Conservation (phyloP, 495 filamentous ascomycete species). For the Daldinia bambusicola region DNA sequence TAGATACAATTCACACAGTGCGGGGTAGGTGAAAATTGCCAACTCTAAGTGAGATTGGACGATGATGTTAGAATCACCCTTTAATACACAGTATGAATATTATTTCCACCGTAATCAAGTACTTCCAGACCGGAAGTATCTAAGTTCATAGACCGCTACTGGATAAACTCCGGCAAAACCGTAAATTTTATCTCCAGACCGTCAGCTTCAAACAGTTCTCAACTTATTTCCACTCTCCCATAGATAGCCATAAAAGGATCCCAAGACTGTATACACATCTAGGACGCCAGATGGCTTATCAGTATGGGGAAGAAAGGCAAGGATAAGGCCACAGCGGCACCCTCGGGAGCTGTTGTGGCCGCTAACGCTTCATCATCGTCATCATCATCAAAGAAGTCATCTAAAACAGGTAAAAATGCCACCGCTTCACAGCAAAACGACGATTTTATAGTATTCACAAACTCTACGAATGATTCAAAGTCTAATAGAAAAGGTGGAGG, state of each 20-base stretch:
- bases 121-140: not conserved
- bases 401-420: constrained; percentile 47
- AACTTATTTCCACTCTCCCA: not conserved
- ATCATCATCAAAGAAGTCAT: constrained; percentile 49
- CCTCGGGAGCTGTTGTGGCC: constrained; percentile 33
- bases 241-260: constrained; percentile 11
- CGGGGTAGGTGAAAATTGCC: not conserved
- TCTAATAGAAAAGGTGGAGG: constrained; percentile 51
- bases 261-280: constrained; percentile 9
- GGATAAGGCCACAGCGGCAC: constrained; percentile 51
- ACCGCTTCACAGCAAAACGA: constrained; percentile 58
- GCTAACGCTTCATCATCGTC: constrained; percentile 42
- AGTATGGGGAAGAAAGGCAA: constrained; percentile 61
- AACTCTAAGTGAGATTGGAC: not conserved
- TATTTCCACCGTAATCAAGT: not conserved
- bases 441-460: constrained; percentile 75
- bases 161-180: constrained; percentile 25
- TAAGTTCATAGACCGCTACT: constrained; percentile 4
- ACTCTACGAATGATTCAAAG: constrained; percentile 67
- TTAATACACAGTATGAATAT: not conserved
- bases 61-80: not conserved
- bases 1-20: not conserved
- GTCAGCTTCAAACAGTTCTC: constrained; percentile 5
- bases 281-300: constrained; percentile 44
- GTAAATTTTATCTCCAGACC: constrained; percentile 6